Conservation (phyloP, 2,329 filamentous ascomycete species). For the Sordariomycetes sp. region DNA sequence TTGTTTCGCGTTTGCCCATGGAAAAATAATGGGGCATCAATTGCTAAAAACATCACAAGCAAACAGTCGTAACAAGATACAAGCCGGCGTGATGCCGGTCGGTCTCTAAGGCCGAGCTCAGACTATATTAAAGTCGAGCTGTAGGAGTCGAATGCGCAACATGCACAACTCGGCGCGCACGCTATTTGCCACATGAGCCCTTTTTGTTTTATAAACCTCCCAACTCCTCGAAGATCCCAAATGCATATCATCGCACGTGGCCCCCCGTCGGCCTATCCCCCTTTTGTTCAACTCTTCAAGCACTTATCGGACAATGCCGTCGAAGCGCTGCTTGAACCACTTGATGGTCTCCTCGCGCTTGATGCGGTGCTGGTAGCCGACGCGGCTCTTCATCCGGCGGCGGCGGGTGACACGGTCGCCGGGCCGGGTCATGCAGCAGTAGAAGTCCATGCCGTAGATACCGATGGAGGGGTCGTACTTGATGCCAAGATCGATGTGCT, state of each 20-base stretch:
- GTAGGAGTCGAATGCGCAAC: conserved; percentile 19
- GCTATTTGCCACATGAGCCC: conserved; percentile 12
- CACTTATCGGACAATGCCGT: conserved; percentile 95
- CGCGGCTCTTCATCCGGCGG: conserved; percentile 73
- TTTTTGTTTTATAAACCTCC: conserved; percentile 10
- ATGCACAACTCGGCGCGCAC: conserved; percentile 23
- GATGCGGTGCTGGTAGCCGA: conserved; percentile 87
- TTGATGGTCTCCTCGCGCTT: conserved; percentile 90
- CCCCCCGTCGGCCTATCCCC: conserved; percentile 8
- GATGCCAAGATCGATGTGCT: conserved; percentile 99
- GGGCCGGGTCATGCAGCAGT: conserved; percentile 99
- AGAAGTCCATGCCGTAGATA: conserved; percentile 99
- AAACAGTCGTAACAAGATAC: conserved; percentile 16
- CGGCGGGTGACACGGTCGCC: conserved; percentile 96
- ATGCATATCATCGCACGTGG: conserved; percentile 7
- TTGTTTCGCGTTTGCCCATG: background rate
- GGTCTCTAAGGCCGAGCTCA: conserved; percentile 59
- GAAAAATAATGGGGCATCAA: background rate
- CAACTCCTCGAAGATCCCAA: conserved; percentile 6
- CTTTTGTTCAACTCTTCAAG: conserved; percentile 8
- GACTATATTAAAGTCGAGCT: conserved; percentile 43
- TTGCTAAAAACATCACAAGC: conserved; percentile 20
- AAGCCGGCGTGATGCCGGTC: conserved; percentile 59
- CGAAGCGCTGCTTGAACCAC: conserved; percentile 88
- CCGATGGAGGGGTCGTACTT: conserved; percentile 98